Base-by-base conservation (phyloP, 2,329 filamentous ascomycete species). In the Cordyceps militaris region DNA sequence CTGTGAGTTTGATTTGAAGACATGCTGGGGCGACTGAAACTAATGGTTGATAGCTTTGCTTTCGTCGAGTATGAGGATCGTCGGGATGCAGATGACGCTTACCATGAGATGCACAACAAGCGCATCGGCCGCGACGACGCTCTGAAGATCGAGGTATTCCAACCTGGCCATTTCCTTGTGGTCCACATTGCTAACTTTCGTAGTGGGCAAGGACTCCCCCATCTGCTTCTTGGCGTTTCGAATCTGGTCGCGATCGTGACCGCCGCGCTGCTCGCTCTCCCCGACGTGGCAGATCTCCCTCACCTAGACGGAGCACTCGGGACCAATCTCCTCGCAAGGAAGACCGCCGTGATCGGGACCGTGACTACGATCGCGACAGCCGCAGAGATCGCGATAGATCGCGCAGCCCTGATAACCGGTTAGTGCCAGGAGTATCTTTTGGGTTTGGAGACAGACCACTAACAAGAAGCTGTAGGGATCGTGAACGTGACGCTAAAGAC, bases 91-190 rank as follows among this genome's bases (percentile, higher is more conserved):
- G 94, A 99, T 74, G 94, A 99, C 77, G 94, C 94, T 49, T 99
- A 99, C 73, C 91, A 99, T 74, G 94, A 99, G 78, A 99, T 99
- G 94, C 94, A 99, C 72, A 97, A 97, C 80, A 97, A 97, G 84
- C 91, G 93, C 65, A 91, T 99, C 66, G 92, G 91, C 49, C 88
- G 93, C 62, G 94, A 99, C 70, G 94, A 99, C 69, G 78, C 96
- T 60, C 73, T 99, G 77, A 99, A 99, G 79, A 97, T 99, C 64
- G 94, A 99, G 84, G 94, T 96, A 76, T n/a, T 14, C 4, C 16
- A 14, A 65, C 82, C 65, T 19, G 11, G 16, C 14, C 6, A 46
- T n/a, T 48, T 30, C 5, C 32, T 5, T 46, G n/a, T 24, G 21
- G 38, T 46, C 48, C 24, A 43, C 56, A 23, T 52, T 36, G 34